Evolutionary conservation across 495 filamentous ascomycete species (phyloP).

Genomic region (Jackrogersella minutella): DNA sequence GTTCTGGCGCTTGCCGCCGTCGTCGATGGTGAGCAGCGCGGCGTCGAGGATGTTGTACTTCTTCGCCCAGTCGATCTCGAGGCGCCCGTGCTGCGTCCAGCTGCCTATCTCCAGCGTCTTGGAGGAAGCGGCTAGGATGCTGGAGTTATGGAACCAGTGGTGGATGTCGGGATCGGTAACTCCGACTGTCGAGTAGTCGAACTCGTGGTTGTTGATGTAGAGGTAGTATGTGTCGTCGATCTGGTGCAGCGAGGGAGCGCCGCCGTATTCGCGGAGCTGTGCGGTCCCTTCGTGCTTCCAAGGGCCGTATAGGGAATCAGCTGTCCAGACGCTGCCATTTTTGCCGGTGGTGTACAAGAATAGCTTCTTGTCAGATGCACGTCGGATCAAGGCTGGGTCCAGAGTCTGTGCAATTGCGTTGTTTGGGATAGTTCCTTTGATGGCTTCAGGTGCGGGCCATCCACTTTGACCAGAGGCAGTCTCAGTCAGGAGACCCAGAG

Average conservation of each 20-base stretch:
- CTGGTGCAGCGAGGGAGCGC: conserved; percentile 70
- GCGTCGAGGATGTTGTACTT: conserved; percentile 74
- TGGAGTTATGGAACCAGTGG: conserved; percentile 57
- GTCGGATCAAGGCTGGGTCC: conserved; percentile 25
- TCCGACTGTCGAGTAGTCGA: conserved; percentile 60
- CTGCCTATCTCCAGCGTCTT: conserved; percentile 63
- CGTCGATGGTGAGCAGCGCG: conserved; percentile 61
- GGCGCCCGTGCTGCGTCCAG: conserved; percentile 62
- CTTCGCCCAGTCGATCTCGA: conserved; percentile 57
- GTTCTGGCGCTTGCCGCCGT: conserved; percentile 13
- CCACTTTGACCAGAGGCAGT: conserved; percentile 7
- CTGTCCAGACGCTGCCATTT: conserved; percentile 31
- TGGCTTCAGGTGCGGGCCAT: conserved; percentile 22
- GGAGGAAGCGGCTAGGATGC: conserved; percentile 71
- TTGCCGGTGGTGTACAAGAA: conserved; percentile 25
- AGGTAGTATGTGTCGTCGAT: conserved; percentile 67
- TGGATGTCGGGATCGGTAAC: conserved; percentile 24
- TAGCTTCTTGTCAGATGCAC: conserved; percentile 22
- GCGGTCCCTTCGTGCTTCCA: conserved; percentile 66
- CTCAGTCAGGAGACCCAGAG: background rate
- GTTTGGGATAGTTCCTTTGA: conserved; percentile 30
- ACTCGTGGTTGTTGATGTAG: conserved; percentile 67
- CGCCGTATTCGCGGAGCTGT: conserved; percentile 57
- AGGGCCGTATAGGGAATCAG: conserved; percentile 54
- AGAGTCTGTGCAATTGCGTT: conserved; percentile 27